Conservation (phyloP, 1,284 basidiomycete genomes). For the Gomphus bonarii region DNA sequence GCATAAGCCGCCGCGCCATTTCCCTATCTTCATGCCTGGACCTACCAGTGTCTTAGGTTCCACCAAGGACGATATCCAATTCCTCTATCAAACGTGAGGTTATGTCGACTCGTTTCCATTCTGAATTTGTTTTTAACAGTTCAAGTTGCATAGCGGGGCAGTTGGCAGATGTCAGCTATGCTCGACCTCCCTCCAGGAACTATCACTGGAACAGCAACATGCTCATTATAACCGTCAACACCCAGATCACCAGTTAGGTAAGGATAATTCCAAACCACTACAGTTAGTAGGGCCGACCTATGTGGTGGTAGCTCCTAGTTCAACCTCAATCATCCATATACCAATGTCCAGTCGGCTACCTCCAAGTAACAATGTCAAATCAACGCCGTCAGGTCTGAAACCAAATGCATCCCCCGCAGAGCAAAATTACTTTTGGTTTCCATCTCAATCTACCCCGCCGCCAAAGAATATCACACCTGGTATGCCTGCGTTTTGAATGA, state of each 20-base stretch:
- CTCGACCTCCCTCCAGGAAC: slow-evolving; percentile 10
- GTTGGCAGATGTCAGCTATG: slow-evolving; percentile 14
- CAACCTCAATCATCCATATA: background rate
- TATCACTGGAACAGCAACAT: slow-evolving; percentile 14
- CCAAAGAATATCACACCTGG: slow-evolving; percentile 68
- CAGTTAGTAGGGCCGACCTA: background rate
- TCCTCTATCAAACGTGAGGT: slow-evolving; percentile 12
- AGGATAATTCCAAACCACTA: background rate
- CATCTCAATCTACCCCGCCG: slow-evolving; percentile 32
- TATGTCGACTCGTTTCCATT: background rate
- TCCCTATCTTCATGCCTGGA: background rate
- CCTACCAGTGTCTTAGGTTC: background rate
- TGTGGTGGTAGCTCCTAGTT: background rate
- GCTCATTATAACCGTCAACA: slow-evolving; percentile 18
- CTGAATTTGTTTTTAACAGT: slow-evolving; percentile 10
- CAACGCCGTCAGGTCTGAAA: background rate
- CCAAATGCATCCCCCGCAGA: slow-evolving; percentile 12
- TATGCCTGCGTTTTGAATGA: slow-evolving; percentile 20
- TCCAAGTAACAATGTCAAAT: background rate
- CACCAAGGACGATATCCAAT: slow-evolving; percentile 14
- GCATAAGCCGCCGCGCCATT: too few species aligned
- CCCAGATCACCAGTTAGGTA: slow-evolving; percentile 2
- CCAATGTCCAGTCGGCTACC: background rate
- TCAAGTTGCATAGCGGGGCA: slow-evolving; percentile 7
- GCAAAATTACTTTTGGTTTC: slow-evolving; percentile 57